Conservation (phyloP, 1,139 yeast genomes). For the Magnusiomyces paraingens region DNA sequence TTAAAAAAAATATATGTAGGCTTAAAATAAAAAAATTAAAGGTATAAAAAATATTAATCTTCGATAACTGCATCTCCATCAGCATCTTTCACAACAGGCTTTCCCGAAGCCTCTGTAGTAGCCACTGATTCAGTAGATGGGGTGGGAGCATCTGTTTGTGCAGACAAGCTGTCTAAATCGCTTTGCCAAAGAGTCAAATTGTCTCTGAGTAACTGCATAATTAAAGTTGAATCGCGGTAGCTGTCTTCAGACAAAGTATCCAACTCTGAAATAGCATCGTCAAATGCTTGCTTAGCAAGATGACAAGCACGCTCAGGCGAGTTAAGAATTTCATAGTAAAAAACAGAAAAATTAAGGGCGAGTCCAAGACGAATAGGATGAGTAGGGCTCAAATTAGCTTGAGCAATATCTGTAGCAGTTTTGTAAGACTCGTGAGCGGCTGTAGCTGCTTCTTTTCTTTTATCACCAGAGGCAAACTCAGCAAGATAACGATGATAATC, state of each 20-base stretch:
- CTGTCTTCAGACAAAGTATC: conserved; percentile 98
- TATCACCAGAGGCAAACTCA: conserved; percentile 89
- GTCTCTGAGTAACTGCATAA: conserved; percentile 98
- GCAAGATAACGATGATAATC: conserved; percentile 99
- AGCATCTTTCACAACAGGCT: conserved; percentile 23
- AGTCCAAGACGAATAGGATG: conserved; percentile 98
- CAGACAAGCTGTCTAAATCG: conserved; percentile 70
- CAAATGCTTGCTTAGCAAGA: conserved; percentile 98
- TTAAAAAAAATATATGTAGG: not conserved
- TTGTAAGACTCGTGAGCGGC: conserved; percentile 94
- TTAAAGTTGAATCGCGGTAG: conserved; percentile 95
- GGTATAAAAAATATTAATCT: not conserved
- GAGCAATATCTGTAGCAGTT: conserved; percentile 95
- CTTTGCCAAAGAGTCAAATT: conserved; percentile 98
- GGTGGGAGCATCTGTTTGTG: conserved; percentile 45
- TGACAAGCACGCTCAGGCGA: conserved; percentile 99
- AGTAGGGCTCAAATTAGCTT: conserved; percentile 95
- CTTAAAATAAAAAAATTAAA: not conserved
- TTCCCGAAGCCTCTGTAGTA: conserved; percentile 22
- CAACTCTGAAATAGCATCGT: conserved; percentile 98
- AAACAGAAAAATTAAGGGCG: conserved; percentile 95
- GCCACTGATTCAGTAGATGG: conserved; percentile 35
- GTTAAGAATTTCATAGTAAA: conserved; percentile 96
- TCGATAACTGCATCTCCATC: conserved; percentile 16
- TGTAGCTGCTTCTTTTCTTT: conserved; percentile 92